Evolutionary conservation across 768 basidiomycete genomes (phyloP), one percentile per base, ranked within the genome.

Genomic region (Russula olivacea): DNA sequence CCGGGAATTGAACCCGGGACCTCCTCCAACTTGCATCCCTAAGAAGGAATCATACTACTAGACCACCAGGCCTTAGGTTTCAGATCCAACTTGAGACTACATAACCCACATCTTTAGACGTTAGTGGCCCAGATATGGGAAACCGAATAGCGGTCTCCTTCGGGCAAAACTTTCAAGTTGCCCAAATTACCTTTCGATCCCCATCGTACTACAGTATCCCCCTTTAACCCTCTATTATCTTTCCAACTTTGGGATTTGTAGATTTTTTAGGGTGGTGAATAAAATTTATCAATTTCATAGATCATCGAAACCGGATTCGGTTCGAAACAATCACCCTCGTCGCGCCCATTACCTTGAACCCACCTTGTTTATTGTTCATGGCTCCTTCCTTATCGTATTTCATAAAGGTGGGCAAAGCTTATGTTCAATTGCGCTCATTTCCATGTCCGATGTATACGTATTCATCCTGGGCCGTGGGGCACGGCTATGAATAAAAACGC

Each of bases 1-100:
- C 85, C 82, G 85, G 85, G 86, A 87, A 87, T 88, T 87, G 86
- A 88, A 88, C 87, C 86, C 85, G 81, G 85, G 85, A 87, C 87
- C 87, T 88, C 86, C 86, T 86, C 85, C 82, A 86, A 60, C 63
- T 64, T 64, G 63, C 63, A 64, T 55, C 63, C 63, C 63, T 64
- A 64, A 64, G 63, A 64, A 64, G 63, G 63, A 64, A 64, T 64
- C 63, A 64, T 64, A 64, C 63, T 60, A 64, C 63, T 64, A 64
- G 63, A 64, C 63, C 63, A 64, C 63, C 63, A 64, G 63, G 63
- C 63, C 63, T 55, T 50, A 4, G 1, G 0, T 43, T 1, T 1
- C 19, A 23, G 48, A 23, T 17, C 9, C 23, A 23, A 3, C 5
- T 21, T 10, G 43, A 60, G 19, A 15, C 23, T 8, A 36, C 34